Evolutionary conservation across 2,329 filamentous ascomycete genomes (phyloP), one percentile per base, ranked within the genome.

Genomic region (Neofusicoccum ribis): DNA sequence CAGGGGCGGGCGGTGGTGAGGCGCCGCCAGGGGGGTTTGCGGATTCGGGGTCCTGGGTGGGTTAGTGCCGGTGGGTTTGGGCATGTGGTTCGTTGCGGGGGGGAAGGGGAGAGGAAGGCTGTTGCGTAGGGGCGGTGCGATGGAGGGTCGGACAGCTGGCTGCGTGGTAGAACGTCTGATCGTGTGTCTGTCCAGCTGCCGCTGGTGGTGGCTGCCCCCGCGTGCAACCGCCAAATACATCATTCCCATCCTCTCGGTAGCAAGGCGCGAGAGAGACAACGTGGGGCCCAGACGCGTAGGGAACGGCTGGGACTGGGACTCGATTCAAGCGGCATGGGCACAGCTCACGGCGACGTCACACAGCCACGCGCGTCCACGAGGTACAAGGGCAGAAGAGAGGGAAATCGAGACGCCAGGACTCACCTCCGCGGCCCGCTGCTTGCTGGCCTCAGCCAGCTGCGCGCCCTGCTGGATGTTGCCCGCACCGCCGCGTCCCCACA

Each of bases 401-500:
- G 31, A 14, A 46, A 46, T 20, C 14, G 15, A 37, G 7, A 46
- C 27, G 39, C 39, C 37, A 36, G 62, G 58, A 67, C 70, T 51
- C 63, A 77, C 76, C 66, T 76, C 75, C 41, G 70, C 68, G 27
- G 69, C 65, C 54, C 69, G 74, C 31, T 60, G 56, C 64, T 72
- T 72, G 60, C 67, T 76, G 43, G 72, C 70, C 60, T 76, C 73
- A 43, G 74, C 68, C 9, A 76, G 69, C 58, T 75, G 74, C 39
- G 68, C 69, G 34, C 50, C 51, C 51, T 59, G 52, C 51, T 66
- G 72, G 56, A 81, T 79, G 67, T 83, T 83, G 23, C 81, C 81
- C 17, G 79, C 80, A 46, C 81, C 81, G 54, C 81, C 81, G 51
- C 81, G 77, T 58, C 80, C 81, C 67, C 67, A 72, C 68, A 72